A percentile compares a stretch with the other conserved stretches of the same genome.
Evolutionary conservation across 495 filamentous ascomycete species (phyloP).

Genomic region (Penicillium dipodomyicola): DNA sequence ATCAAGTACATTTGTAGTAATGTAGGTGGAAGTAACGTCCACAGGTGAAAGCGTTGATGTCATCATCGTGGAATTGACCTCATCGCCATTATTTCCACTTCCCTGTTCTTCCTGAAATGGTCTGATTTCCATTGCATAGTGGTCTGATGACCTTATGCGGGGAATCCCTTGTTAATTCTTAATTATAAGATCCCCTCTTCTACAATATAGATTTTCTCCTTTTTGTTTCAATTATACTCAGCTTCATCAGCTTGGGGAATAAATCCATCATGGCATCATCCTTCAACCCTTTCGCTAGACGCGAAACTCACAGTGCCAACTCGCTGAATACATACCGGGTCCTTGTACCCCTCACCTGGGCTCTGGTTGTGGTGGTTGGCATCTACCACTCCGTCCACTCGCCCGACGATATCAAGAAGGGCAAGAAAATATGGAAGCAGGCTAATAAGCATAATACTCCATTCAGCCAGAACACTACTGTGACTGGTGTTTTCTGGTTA

Average conservation of each 20-base stretch:
- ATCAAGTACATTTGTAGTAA: not conserved
- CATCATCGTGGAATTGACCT: conserved; percentile 2
- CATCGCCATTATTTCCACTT: not conserved
- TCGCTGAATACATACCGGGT: conserved; percentile 60
- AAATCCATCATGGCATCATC: conserved; percentile 32
- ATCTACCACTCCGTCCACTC: conserved; percentile 66
- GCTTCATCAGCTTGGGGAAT: not conserved
- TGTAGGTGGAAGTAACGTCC: not conserved
- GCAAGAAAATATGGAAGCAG: conserved; percentile 65
- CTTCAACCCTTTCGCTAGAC: conserved; percentile 67
- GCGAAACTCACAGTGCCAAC: conserved; percentile 54
- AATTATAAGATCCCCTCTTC: conserved; percentile 13
- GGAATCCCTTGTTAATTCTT: conserved; percentile 3
- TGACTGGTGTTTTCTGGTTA: conserved; percentile 78
- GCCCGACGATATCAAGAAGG: conserved; percentile 58
- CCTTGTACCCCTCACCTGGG: conserved; percentile 67
- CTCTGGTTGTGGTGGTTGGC: conserved; percentile 62
- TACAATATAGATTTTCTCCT: not conserved
- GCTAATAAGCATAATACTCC: conserved; percentile 63
- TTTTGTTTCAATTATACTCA: conserved; percentile 3
- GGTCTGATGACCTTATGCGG: conserved; percentile 6
- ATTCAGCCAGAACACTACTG: conserved; percentile 69
- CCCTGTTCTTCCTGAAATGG: conserved; percentile 1
- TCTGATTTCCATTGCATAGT: not conserved
- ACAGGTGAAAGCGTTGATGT: conserved; percentile 3